Base-by-base conservation (phyloP, 2,329 filamentous ascomycete species). In the Plenodomus biglobosus region DNA sequence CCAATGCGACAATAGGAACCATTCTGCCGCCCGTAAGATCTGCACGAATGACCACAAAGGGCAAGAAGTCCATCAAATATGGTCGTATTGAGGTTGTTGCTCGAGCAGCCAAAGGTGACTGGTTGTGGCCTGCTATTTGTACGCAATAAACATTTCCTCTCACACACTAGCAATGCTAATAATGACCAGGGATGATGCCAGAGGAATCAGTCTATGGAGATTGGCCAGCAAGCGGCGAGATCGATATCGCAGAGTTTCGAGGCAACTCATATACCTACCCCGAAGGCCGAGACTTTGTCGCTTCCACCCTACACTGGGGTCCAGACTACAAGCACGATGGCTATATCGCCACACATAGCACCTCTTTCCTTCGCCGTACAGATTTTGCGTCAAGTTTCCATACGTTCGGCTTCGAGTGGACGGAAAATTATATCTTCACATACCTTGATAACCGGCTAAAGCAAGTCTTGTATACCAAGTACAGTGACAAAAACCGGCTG, bases 121-220 rank as follows among this genome's bases (percentile, higher is more conserved):
- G 89, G 89, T 79, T 94, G 11, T 92, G 89, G 89, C 89, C 89
- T 2, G 88, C 88, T 17, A 92, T 94, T 64, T 92, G 88, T 62
- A 47, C 21, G 55, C 46, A 16, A 3, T 16, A 6, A n/a, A 2
- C 13, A 17, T 5, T 21, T 8, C 13, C 2, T 2, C 22, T 15
- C 21, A 3, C 6, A 10, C 2, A 11, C 7, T 15, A 24, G 4
- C 20, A 3, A 20, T 30, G 42, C 45, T 55, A 38, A 87, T 42
- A 30, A 10, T 10, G 22, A 2, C 2, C 35, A 55, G 58, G 88
- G 62, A 64, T 66, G 63, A 64, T 65, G 61, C 89, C 89, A 1
- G 83, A 84, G 43, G 77, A 85, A 17, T 76, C 84, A 44, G 84
- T 76, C 0, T 94, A 94, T 66, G 89, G 89, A 0, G 59, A 77